Evolutionary conservation across 129 eudicot species (phyloP), one percentile per base, ranked within the genome.

Genomic region (Kitagawia praeruptora): DNA sequence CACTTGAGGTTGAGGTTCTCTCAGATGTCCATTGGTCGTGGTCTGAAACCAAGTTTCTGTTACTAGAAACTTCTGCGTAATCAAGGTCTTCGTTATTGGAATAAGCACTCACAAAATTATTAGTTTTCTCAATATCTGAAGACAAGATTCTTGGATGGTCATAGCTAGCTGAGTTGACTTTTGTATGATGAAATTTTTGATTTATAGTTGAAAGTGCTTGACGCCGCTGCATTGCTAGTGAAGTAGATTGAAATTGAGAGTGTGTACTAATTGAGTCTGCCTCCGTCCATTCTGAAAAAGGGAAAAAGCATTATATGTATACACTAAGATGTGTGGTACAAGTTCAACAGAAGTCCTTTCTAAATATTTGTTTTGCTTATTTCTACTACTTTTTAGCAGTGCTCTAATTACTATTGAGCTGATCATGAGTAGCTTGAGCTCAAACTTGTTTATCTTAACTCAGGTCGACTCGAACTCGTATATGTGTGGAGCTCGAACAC

Each of bases 261-360:
- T 31, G 80, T 28, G 97, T 83, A 72, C 85, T 70, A 49, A 78
- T 64, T 16, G 94, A 86, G 72, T 90, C 91, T 74, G 82, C 86
- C 79, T 89, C 92, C 66, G 96, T 87, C 93, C 88, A 82, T 47
- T 90, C 97, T 92, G 91, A 48, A 77, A 63, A 84, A 77, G 34
- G 63, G n/a, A 64, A 6, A 63, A n/a, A 28, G 5, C 6, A 61
- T 4, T 25, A 23, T 49, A 23, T n/a, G 23, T 39, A 40, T 48
- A 70, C 80, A 25, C n/a, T 51, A 48, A 48, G 41, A 13, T 18
- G 42, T 13, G n/a, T 0, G 49, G 6, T 25, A 37, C 40, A 18
- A 23, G 64, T 8, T 8, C 41, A 67, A 71, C 75, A 12, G 13
- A 71, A 40, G 44, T 40, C 49, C 58, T 42, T n/a, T 21, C 16